phyloP scores from a whole-genome alignment of 2,329 filamentous ascomycete genomes.

The Pseudocercospora fuligena region DNA sequence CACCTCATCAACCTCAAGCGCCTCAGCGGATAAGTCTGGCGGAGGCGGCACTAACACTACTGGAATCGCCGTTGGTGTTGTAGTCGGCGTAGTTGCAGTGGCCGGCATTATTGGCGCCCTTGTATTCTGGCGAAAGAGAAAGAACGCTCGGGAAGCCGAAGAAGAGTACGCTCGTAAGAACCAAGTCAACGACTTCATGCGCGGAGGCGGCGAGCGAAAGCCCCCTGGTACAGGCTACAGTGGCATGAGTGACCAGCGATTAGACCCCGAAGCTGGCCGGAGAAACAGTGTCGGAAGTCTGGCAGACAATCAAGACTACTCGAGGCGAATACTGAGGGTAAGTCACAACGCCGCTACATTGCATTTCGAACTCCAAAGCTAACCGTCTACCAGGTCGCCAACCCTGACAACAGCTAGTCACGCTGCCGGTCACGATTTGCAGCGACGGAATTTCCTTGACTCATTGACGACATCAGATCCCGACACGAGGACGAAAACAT shows the following conservation, averaged over 20 bases:
- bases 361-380: neutral
- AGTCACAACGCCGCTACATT: slow-evolving; percentile 32
- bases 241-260: slow-evolving; percentile 81
- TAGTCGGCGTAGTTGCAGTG: slow-evolving; percentile 77
- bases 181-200: slow-evolving; percentile 73
- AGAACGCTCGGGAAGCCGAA: slow-evolving; percentile 77
- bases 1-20: slow-evolving; percentile 43
- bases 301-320: slow-evolving; percentile 90
- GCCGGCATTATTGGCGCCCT: slow-evolving; percentile 68
- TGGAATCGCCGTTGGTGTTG: slow-evolving; percentile 84
- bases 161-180: slow-evolving; percentile 84
- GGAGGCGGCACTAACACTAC: slow-evolving; percentile 66
- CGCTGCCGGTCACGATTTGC: neutral
- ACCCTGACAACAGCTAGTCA: slow-evolving; percentile 29
- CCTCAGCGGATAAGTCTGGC: slow-evolving; percentile 48
- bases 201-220: slow-evolving; percentile 56
- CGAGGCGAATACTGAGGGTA: slow-evolving; percentile 93
- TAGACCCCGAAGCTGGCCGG: slow-evolving; percentile 72
- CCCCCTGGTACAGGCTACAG: slow-evolving; percentile 67
- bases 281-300: slow-evolving; percentile 84
- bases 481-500: slow-evolving; percentile 18
- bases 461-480: slow-evolving; percentile 24
- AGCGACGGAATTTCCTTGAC: slow-evolving; percentile 18
- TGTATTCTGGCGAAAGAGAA: slow-evolving; percentile 77
- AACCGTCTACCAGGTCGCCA: slow-evolving; percentile 21